Evolutionary conservation across 2,329 filamentous ascomycete genomes (phyloP).

Genomic region (Phialophora verrucosa): DNA sequence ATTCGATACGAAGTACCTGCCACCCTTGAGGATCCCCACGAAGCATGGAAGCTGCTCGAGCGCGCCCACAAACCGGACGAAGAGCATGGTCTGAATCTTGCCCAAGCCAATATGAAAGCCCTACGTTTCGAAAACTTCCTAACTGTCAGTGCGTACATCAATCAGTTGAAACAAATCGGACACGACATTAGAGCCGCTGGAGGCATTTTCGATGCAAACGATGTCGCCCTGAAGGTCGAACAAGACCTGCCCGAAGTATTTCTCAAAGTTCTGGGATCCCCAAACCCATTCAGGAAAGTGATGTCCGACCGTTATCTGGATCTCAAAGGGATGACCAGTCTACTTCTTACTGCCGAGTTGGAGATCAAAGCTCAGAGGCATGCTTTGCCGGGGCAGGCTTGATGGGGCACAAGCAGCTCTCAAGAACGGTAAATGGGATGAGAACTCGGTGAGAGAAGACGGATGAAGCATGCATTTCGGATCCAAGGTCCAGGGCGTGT

Average conservation of each 20-base stretch:
- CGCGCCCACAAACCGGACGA: not conserved
- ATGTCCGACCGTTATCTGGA: not conserved
- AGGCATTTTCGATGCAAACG: not conserved
- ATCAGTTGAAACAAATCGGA: not conserved
- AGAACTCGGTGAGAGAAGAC: too few relatives aligned
- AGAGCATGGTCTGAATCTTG: not conserved
- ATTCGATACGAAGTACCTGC: not conserved
- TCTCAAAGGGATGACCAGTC: not conserved
- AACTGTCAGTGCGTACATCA: not conserved
- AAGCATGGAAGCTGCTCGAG: not conserved
- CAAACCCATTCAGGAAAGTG: not conserved
- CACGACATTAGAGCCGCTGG: not conserved
- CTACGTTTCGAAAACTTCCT: not conserved
- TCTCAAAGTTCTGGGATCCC: not conserved
- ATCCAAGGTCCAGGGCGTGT: too few relatives aligned
- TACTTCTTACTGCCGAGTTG: not conserved
- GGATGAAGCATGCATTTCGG: too few relatives aligned
- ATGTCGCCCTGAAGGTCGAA: not conserved
- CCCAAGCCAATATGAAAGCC: not conserved
- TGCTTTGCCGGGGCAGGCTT: not conserved
- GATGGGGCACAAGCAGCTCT: too few relatives aligned
- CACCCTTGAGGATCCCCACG: not conserved
- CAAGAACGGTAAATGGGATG: too few relatives aligned
- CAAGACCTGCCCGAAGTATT: not conserved
- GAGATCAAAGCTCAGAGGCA: not conserved